Percentiles rank a stretch among this genome's conserved stretches.
phyloP scores from a whole-genome alignment of 2,329 filamentous ascomycete genomes.

The Lecanicillium sp. region DNA sequence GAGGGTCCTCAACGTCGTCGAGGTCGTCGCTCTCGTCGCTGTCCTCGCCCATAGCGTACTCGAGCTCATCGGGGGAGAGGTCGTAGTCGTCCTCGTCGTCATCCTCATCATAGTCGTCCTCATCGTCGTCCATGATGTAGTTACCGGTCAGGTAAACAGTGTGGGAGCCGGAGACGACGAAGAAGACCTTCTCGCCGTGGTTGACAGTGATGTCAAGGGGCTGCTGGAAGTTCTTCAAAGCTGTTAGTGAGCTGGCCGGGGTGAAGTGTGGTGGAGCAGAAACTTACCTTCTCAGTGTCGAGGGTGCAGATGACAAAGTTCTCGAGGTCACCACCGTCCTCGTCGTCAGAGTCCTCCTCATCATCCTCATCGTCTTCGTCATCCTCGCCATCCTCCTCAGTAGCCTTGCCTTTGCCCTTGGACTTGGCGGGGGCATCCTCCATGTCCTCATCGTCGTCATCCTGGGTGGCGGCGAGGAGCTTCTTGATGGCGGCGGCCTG shows the following conservation, averaged over 20 bases:
- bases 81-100: conserved; percentile 73
- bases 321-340: conserved; percentile 64
- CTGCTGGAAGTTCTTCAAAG: conserved; percentile 80
- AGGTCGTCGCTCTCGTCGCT: conserved; percentile 71
- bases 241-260: conserved; percentile 22
- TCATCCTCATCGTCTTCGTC: conserved; percentile 55
- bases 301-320: conserved; percentile 95
- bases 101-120: conserved; percentile 56
- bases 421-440: conserved; percentile 63
- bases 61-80: conserved; percentile 72
- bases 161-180: conserved; percentile 85
- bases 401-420: conserved; percentile 54
- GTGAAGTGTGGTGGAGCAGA: conserved; percentile 1
- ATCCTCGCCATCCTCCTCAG: conserved; percentile 48
- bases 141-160: conserved; percentile 91
- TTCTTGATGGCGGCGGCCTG: conserved; percentile 71
- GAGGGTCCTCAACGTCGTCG: conserved; percentile 70
- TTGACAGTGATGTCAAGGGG: conserved; percentile 86
- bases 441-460: conserved; percentile 52
- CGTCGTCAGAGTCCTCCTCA: conserved; percentile 44
- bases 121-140: conserved; percentile 73
- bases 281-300: conserved; percentile 78
- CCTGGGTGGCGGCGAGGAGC: conserved; percentile 62
- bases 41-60: conserved; percentile 64
- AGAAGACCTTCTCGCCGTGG: conserved; percentile 86